Evolutionary conservation across 2,329 filamentous ascomycete genomes (phyloP), one percentile per base, ranked within the genome.

Genomic region (Xylariomycetidae sp.): DNA sequence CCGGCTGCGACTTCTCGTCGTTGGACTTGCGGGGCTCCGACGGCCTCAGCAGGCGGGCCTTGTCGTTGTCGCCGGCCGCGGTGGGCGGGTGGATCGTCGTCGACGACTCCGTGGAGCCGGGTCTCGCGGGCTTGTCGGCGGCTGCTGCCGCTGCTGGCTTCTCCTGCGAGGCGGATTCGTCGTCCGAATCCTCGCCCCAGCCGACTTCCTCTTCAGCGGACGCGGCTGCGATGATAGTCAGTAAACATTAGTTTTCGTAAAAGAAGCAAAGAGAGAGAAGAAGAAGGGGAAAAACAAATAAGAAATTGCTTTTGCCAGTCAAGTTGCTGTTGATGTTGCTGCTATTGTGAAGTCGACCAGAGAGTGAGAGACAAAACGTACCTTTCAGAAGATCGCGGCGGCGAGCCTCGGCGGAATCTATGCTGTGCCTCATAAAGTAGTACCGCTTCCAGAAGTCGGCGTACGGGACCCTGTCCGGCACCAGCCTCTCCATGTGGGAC

Each of bases 381-480:
- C 90, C 90, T 63, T 94, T 94, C 15, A 98, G 68, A 36, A 98
- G 73, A 59, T 98, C 92, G 49, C 84, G 81, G 58, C 92, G 74
- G 59, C 87, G 80, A 52, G 84, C 81, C 64, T 98, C 92, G 37
- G 95, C 89, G 16, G 85, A 89, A 66, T 97, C 90, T 43, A 98
- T 85, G 12, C 92, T 87, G 53, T 94, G 84, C 51, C 90, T 75
- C 43, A 97, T 66, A 67, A 95, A 98, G 59, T 97, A 97, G 63
- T 98, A 98, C 36, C 92, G 75, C 56, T 77, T 84, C 90, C 92
- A 98, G 58, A 98, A 98, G 33, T 84, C 77, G 33, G 70, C 74
- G 53, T 98, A 98, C 20, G 89, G 75, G n/a, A 96, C 86, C 48
- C 79, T 77, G 60, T 89, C 88, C 2, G 92, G 92, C n/a, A 98